Evolutionary conservation across 768 basidiomycete genomes (phyloP), one percentile per base, ranked within the genome.

Genomic region (Tricholoma sp.): DNA sequence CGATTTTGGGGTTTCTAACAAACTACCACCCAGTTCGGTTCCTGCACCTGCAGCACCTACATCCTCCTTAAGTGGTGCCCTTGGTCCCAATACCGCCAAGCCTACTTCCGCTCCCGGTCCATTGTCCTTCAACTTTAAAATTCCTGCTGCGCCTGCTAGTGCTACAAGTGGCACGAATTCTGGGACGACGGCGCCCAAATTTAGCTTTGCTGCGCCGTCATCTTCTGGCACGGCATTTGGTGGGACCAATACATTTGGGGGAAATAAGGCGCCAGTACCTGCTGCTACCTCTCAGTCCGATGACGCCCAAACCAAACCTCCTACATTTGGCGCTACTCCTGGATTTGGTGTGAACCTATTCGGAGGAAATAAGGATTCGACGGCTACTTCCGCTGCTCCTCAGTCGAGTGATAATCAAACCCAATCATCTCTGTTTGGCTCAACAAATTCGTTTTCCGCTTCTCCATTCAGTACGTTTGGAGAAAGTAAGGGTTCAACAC

Each of bases 1-100:
- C 59, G 72, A 58, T 59, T 74, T 80, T 59, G 73, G 71, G n/a
- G 56, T 70, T 48, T 57, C 47, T 10, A 61, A 61, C 45, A 57
- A 57, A 41, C 31, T 57, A 52, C 34, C 57, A 52, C 34, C 64
- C 18, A 51, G 49, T 20, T n/a, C 57, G 4, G 29, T 34, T 4
- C 17, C 50, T 52, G 33, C 9, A 13, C 15, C 50, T 39, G 12
- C 34, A 8, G 32, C 18, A 4, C 41, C 65, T 17, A 58, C 65
- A 3, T 63, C 63, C 15, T 60, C 65, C 10, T 55, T 65, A 52
- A 63, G 55, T 13, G 61, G 62, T 47, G 61, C 65, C 12, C 59
- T 61, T 4, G 66, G 69, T 28, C 50, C 44, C 18, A 54, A 61
- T 17, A 53, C 61, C 10, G 42, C 63, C 33, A 74, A 69, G 47